Conservation (phyloP, 192 early-diverging fungal species). For the Coemansia aciculifera region DNA sequence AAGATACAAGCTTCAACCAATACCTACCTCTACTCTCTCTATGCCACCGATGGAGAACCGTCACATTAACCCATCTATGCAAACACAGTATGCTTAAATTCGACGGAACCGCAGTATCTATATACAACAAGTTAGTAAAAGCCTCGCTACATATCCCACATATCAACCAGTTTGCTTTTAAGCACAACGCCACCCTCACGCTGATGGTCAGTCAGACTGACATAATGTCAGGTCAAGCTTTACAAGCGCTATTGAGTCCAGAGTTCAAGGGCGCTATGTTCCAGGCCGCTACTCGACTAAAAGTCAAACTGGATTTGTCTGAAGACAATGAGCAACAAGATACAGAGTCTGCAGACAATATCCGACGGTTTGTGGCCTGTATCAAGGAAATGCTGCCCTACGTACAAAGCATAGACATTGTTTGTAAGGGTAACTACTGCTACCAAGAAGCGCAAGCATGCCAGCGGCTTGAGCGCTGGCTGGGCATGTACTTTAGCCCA, state of each 20-base stretch:
- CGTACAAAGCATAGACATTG: neutral
- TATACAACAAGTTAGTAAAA: neutral
- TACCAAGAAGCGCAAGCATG: constrained; percentile 1
- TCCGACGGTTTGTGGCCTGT: neutral
- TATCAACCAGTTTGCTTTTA: constrained; percentile 1
- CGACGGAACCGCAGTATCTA: neutral
- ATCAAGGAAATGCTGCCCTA: constrained; percentile 6
- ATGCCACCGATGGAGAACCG: constrained; percentile 8
- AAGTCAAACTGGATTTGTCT: neutral
- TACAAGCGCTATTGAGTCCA: neutral
- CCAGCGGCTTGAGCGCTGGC: constrained; percentile 1
- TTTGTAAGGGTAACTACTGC: neutral
- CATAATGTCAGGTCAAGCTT: neutral
- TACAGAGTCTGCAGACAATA: neutral
- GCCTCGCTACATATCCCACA: neutral
- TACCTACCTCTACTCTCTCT: neutral
- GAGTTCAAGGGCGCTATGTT: neutral
- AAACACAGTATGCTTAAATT: neutral
- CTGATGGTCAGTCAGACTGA: neutral
- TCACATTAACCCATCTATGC: neutral
- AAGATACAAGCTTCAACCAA: neutral
- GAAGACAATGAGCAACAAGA: neutral
- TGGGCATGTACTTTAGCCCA: constrained; percentile 1
- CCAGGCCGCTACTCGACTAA: neutral
- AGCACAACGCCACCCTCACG: neutral